Evolutionary conservation across 768 basidiomycete genomes (phyloP), one percentile per base, ranked within the genome.

Genomic region (Neoboletus magnificus): DNA sequence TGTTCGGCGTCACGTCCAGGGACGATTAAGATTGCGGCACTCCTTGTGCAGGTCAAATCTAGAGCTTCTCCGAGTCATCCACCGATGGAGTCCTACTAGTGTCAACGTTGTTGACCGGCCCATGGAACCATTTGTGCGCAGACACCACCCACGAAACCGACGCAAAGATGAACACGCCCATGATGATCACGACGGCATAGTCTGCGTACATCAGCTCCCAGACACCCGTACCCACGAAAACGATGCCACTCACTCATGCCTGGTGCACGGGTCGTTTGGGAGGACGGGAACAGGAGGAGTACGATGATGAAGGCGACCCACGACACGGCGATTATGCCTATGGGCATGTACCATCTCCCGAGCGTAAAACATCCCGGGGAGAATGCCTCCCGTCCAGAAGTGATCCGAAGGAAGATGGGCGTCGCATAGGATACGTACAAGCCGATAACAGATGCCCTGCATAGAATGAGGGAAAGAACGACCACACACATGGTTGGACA

Each of bases 371-470:
- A 77, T 11, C 87, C 86, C 1, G 83, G 83, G 10, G 74, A 64
- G 13, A 89, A 67, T 62, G 75, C 82, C 41, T 81, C 61, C 43
- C 85, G 75, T 9, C 87, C 87, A 23, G 81, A 87, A 0, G 86
- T 88, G 57, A 89, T 83, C 33, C 87, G 79, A 32, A 88, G 76
- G 60, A 89, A 82, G 48, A 89, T 87, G 2, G 87, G 87, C 1
- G 79, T 75, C 2, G 80, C 80, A 62, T 89, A 88, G n/a, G 69
- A 70, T 5, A 81, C 79, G 59, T 89, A 89, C 33, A 89, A 66
- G 4, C 87, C 86, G 51, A 88, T 86, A 8, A 89, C 87, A 5
- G 87, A 77, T 12, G 87, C 80, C 8, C 86, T 88, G 61, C n/a
- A n/a, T 37, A 9, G 47, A 29, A n/a, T 4, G 42, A 41, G 25